Evolutionary conservation across 1,284 basidiomycete genomes (phyloP), one percentile per base, ranked within the genome.

Genomic region (Ceratobasidium theobromae): DNA sequence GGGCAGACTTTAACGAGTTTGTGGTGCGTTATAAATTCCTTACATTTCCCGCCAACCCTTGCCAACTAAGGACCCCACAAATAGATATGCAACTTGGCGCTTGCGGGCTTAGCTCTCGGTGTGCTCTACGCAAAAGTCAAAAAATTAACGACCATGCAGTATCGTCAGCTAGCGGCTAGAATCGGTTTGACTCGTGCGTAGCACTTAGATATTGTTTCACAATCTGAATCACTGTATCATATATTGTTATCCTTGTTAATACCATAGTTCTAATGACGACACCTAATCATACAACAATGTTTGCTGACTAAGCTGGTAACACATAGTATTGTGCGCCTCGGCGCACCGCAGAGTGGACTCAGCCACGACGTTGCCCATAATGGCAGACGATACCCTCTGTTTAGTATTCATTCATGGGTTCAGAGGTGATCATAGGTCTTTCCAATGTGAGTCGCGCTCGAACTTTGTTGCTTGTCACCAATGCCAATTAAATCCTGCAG

Each of bases 1-100:
- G 87, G 52, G 87, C 84, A 3, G 90, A 93, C 75, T 96, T 91
- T 73, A 91, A 86, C 77, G 92, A 95, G 74, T 96, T 95, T 75
- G 78, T 94, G 2, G 90, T 85, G 27, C 14, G 30, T 35, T 43
- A 23, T 46, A 28, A 16, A 5, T 54, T 18, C 14, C 12, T 16
- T 12, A 28, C 27, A 12, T 43, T 33, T 60, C 18, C 11, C 38
- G 27, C 46, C 21, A 27, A 25, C 2, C 27, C 6, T 41, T 4
- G n/a, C n/a, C 14, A 33, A 30, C 28, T 18, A 27, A 16, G 6
- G 32, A 48, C 55, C 11, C 6, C 30, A 49, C n/a, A 21, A 16
- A 32, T 40, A 79, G 78, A 76, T 76, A 4, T 74, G 88, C 74
- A 96, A 94, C 74, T 71, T 91, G 40, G 73, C 88, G 5, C 86